These are phyloP conservation scores for Termitomyces sp. DNA, from an alignment of 768 basidiomycete species.

Conservation along the genomic window DNA sequence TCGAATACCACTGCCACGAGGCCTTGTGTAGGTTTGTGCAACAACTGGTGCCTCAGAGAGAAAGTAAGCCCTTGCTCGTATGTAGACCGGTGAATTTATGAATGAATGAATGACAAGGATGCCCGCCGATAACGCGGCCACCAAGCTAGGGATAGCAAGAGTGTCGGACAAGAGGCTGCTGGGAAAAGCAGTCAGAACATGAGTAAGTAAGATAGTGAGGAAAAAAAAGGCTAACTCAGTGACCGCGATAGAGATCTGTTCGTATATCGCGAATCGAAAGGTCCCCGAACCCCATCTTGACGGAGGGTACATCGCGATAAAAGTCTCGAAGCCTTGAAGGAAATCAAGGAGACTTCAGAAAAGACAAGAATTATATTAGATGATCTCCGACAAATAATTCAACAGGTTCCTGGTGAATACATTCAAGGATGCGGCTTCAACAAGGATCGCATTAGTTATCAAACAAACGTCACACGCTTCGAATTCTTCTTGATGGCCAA, in stretches of 20 bases:
- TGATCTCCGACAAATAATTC: background rate
- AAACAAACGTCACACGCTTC: background rate
- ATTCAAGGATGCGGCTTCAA: background rate
- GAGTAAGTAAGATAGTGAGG: background rate
- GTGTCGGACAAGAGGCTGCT: constrained; percentile 6
- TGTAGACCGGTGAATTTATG: constrained; percentile 5
- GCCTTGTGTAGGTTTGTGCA: background rate
- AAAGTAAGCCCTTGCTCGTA: constrained; percentile 2
- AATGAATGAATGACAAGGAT: constrained; percentile 11
- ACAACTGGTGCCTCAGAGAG: background rate
- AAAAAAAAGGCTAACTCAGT: background rate
- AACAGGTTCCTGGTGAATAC: background rate
- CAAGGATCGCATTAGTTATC: no score
- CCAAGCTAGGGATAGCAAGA: constrained; percentile 14
- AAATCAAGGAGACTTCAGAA: background rate
- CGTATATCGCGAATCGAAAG: background rate
- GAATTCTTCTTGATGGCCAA: background rate
- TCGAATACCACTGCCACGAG: constrained; percentile 23
- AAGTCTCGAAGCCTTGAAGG: background rate
- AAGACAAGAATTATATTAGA: background rate
- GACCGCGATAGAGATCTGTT: background rate
- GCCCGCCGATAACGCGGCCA: constrained; percentile 12
- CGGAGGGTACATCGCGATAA: background rate
- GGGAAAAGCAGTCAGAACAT: background rate
- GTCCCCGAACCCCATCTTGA: background rate